A percentile compares a stretch with the other conserved stretches of the same genome.
Evolutionary conservation across 2,329 filamentous ascomycete species (phyloP).

Genomic region (Didymella glomerata): DNA sequence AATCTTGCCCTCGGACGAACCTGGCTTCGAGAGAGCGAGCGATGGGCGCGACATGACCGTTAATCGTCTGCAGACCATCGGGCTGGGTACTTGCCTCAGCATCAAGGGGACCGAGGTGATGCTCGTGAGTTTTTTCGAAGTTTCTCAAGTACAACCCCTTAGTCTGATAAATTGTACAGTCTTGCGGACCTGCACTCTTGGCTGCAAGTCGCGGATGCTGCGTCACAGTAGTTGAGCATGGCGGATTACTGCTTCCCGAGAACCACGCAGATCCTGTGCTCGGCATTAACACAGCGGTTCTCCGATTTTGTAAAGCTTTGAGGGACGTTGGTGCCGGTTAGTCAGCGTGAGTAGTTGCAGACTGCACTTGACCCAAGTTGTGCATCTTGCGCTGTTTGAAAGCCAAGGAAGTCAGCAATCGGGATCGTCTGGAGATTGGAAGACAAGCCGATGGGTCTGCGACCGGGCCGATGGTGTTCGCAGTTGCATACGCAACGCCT

Average conservation of each 20-base stretch:
- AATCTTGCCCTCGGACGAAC: constrained; percentile 5
- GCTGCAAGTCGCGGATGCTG: not conserved
- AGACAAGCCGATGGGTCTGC: not conserved
- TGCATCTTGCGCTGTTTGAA: not conserved
- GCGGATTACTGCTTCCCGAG: not conserved
- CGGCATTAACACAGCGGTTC: not conserved
- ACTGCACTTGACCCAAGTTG: not conserved
- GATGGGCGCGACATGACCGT: not conserved
- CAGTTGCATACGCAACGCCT: not conserved
- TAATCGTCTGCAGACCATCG: too few relatives aligned
- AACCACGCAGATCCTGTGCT: not conserved
- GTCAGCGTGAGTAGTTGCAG: not conserved
- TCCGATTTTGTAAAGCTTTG: not conserved
- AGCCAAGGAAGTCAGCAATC: not conserved
- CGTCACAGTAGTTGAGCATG: not conserved
- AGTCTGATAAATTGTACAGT: not conserved
- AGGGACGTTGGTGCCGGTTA: not conserved
- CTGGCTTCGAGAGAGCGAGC: not conserved
- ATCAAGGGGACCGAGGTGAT: not conserved
- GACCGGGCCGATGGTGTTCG: not conserved
- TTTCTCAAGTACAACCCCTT: not conserved
- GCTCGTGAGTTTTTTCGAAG: not conserved
- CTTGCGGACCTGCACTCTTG: not conserved
- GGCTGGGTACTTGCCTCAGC: not conserved
- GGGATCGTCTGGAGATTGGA: not conserved